phyloP scores from a whole-genome alignment of 257 asterid species.

The Echites panduratus region DNA sequence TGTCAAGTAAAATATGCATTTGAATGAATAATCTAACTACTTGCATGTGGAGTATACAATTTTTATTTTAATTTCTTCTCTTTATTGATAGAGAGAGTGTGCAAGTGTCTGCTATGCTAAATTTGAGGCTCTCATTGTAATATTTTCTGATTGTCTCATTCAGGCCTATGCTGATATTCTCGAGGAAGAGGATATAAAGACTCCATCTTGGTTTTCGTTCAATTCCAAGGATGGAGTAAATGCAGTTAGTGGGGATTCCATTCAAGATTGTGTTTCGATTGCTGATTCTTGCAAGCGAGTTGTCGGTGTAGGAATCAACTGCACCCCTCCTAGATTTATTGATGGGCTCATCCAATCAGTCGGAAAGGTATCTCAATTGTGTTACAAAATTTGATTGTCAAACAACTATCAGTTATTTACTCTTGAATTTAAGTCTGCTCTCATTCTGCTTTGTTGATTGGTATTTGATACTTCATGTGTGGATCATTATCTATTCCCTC shows the following conservation, averaged over 20 bases:
- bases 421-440: neutral
- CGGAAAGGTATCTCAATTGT: constrained; percentile 29
- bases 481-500: no score
- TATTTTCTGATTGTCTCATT: neutral
- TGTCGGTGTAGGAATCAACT: constrained; percentile 63
- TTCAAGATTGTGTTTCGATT: constrained; percentile 52
- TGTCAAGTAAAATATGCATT: neutral
- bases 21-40: neutral
- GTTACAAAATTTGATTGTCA: neutral
- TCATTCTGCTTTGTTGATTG: neutral
- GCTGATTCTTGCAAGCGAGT: constrained; percentile 57
- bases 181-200: constrained; percentile 41
- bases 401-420: neutral
- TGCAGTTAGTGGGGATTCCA: constrained; percentile 57
- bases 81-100: neutral
- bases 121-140: neutral
- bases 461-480: neutral
- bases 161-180: constrained; percentile 79
- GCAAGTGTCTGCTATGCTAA: neutral
- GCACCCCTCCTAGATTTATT: constrained; percentile 75
- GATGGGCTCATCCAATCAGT: constrained; percentile 58
- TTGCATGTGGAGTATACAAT: neutral
- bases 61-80: neutral
- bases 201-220: constrained; percentile 81
- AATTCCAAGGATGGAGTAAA: constrained; percentile 53